These are phyloP conservation scores for Botryosphaeria dothidea DNA, from an alignment of 2,329 filamentous ascomycete genomes.

Conservation along the genomic window DNA sequence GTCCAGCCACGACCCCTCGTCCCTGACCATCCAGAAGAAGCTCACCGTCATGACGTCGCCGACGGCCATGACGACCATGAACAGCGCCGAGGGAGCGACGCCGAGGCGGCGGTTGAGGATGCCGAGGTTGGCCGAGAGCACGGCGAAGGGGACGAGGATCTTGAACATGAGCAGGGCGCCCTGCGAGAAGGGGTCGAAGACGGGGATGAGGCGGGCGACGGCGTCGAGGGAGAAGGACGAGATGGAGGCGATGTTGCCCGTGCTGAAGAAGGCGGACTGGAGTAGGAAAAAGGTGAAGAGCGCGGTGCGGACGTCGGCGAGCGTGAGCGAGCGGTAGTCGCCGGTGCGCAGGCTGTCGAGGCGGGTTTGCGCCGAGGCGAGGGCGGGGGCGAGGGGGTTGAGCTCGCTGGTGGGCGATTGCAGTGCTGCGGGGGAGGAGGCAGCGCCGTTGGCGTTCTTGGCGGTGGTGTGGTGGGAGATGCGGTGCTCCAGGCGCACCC, in stretches of 20 bases:
- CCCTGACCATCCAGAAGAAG: constrained; percentile 97
- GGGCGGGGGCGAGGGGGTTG: constrained; percentile 41
- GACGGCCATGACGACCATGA: constrained; percentile 87
- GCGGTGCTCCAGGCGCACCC: constrained; percentile 88
- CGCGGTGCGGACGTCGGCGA: constrained; percentile 84
- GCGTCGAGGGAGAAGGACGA: constrained; percentile 93
- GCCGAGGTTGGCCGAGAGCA: constrained; percentile 92
- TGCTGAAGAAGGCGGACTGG: constrained; percentile 95
- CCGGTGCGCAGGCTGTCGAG: neutral
- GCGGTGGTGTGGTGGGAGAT: constrained; percentile 54
- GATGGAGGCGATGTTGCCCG: constrained; percentile 91
- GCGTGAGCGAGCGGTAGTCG: constrained; percentile 65
- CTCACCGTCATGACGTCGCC: constrained; percentile 90
- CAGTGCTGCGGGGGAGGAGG: constrained; percentile 26
- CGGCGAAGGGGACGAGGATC: constrained; percentile 86
- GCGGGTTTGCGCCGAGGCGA: constrained; percentile 28
- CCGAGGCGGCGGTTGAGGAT: constrained; percentile 83
- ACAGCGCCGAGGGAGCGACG: constrained; percentile 83
- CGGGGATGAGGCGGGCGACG: constrained; percentile 80
- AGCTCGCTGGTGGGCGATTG: constrained; percentile 23
- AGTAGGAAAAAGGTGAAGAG: constrained; percentile 95
- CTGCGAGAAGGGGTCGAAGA: constrained; percentile 94
- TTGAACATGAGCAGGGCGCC: constrained; percentile 84
- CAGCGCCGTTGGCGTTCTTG: constrained; percentile 24
- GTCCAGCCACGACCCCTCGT: constrained; percentile 96